phyloP scores from a whole-genome alignment of 306 rosid species.

The Nissolia schottii region DNA sequence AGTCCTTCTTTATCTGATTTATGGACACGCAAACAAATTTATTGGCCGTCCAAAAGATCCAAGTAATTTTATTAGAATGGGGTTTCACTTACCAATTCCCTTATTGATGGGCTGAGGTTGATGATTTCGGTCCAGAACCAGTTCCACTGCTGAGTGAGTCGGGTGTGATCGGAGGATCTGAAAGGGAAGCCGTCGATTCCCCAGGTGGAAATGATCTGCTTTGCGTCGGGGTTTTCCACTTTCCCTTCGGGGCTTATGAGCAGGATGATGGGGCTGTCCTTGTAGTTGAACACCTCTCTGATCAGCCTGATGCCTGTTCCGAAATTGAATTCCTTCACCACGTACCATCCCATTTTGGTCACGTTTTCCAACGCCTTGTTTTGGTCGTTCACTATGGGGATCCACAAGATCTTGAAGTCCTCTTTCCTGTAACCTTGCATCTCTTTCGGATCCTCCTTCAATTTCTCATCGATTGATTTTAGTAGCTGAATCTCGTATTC shows the following conservation, averaged over 20 bases:
- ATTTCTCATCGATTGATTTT: background rate
- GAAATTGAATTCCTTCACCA: constrained; percentile 5
- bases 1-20: constrained; percentile 9
- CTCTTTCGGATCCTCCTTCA: constrained; percentile 6
- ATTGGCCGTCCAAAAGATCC: too few species aligned
- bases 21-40: background rate
- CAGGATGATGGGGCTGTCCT: constrained; percentile 3
- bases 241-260: constrained; percentile 26
- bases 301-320: constrained; percentile 11
- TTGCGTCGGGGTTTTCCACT: constrained; percentile 14
- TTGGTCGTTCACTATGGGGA: constrained; percentile 11
- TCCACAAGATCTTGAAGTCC: constrained; percentile 31
- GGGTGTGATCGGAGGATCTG: background rate
- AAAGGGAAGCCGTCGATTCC: constrained; percentile 30
- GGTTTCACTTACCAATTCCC: constrained; percentile 13
- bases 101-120: background rate
- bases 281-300: background rate
- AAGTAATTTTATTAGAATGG: background rate
- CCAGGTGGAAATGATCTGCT: constrained; percentile 25
- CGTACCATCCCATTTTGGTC: constrained; percentile 2
- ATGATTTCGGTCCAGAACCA: constrained; percentile 32
- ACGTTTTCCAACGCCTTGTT: background rate
- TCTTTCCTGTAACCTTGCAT: constrained; percentile 18
- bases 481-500: constrained; percentile 6
- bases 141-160: constrained; percentile 23